phyloP scores from a whole-genome alignment of 2,329 filamentous ascomycete species.

The Torrubiella hemipterigena region DNA sequence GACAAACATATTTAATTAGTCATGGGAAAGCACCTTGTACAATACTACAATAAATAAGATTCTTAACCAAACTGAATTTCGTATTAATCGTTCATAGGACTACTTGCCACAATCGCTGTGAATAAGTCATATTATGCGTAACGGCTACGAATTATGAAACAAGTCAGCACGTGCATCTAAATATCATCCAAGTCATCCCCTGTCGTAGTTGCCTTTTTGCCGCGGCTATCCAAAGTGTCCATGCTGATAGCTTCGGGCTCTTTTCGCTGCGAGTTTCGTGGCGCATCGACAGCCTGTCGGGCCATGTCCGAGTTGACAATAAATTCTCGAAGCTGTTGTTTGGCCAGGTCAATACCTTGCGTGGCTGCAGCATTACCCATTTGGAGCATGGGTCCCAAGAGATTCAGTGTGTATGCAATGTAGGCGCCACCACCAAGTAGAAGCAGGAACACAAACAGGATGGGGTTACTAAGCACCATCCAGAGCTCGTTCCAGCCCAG shows the following conservation, averaged over 20 bases:
- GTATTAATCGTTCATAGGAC: no score
- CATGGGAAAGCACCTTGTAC: no score
- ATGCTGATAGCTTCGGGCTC: constrained; percentile 40
- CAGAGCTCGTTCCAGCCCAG: constrained; percentile 99
- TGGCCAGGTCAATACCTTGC: constrained; percentile 84
- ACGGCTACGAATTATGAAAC: no score
- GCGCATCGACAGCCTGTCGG: constrained; percentile 71
- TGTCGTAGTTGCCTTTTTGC: constrained; percentile 31
- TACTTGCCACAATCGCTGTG: no score
- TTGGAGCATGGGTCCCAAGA: constrained; percentile 90
- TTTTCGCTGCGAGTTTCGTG: constrained; percentile 25
- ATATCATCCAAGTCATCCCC: constrained; percentile 52
- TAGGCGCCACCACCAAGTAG: constrained; percentile 68
- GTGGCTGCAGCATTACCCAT: constrained; percentile 82
- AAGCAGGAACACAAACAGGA: constrained; percentile 84
- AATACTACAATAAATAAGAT: no score
- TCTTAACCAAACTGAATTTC: no score
- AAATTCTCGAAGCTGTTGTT: constrained; percentile 82
- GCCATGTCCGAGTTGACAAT: constrained; percentile 79
- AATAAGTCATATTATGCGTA: no score
- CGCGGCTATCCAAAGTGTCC: constrained; percentile 47
- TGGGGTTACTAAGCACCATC: constrained; percentile 82
- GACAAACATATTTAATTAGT: no score
- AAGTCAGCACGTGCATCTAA: constrained; percentile 18
- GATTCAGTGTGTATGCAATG: constrained; percentile 83